Evolutionary conservation across 257 asterid genomes (phyloP), one percentile per base, ranked within the genome.

Genomic region (Solanum chilense): DNA sequence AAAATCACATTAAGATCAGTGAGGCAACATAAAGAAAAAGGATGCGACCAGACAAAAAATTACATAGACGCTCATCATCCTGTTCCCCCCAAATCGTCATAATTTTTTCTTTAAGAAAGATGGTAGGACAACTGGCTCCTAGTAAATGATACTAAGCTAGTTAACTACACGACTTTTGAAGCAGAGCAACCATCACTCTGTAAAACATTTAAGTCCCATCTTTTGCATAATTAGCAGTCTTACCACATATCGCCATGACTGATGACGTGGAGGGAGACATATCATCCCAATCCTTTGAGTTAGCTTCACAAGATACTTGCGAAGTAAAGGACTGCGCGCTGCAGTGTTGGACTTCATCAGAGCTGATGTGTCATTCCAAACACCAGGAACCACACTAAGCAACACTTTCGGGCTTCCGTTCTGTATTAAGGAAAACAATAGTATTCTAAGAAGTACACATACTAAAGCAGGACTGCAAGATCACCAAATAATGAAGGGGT

Each of bases 191-290:
- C 42, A 80, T 47, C 68, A 3, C n/a, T 47, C 14, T 13, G 27
- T 29, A 80, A 80, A 80, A 47, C 68, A 47, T 18, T 29, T 29
- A 80, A 16, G 29, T 44, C 14, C 62, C 11, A 6, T 47, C 64
- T 47, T 45, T 47, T 9, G 39, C 49, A 69, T 47, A 52, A 71
- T 47, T 71, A 80, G 29, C 84, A 69, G 83, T 86, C 99, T 91
- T 81, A 97, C 99, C 99, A 94, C 95, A 88, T 97, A 97, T 89
- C 86, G 96, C 99, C 99, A 97, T 74, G 97, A 66, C 77, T 95
- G 93, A 58, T 97, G 70, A 87, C 95, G 94, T 85, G 91, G 96
- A 87, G 99, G 99, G 87, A 97, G 90, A 92, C 96, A 92, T 80
- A 91, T 92, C 86, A 95, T 94, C 85, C 96, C 98, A 90, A 97